phyloP scores from a whole-genome alignment of 2,329 filamentous ascomycete genomes.

The Fusarium keratoplasticum region DNA sequence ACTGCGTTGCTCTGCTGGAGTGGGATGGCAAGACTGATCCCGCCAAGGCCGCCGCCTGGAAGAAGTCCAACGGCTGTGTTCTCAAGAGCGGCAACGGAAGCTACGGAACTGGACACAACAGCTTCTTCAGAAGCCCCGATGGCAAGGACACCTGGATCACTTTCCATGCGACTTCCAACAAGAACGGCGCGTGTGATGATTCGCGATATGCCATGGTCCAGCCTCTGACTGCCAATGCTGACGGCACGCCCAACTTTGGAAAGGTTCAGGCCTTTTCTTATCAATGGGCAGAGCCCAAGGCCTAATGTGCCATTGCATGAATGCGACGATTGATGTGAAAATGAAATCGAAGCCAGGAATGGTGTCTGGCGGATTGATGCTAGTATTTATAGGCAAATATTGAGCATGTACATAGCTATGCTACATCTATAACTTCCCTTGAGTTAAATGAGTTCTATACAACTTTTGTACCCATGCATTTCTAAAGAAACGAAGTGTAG shows the following conservation, averaged over 20 bases:
- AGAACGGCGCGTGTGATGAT: slow-evolving; percentile 63
- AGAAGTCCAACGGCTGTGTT: slow-evolving; percentile 61
- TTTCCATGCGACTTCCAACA: slow-evolving; percentile 65
- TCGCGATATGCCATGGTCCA: slow-evolving; percentile 66
- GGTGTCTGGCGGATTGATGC: background rate
- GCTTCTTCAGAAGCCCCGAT: slow-evolving; percentile 69
- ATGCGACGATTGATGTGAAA: background rate
- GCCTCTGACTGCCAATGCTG: slow-evolving; percentile 60
- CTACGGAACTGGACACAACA: slow-evolving; percentile 68
- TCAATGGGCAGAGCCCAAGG: slow-evolving; percentile 40
- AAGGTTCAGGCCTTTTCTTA: slow-evolving; percentile 35
- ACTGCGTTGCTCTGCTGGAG: slow-evolving; percentile 64
- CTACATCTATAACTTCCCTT: background rate
- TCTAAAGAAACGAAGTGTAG: too few species aligned
- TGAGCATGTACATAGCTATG: background rate
- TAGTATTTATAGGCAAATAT: background rate
- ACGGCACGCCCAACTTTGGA: slow-evolving; percentile 66
- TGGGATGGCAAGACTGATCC: slow-evolving; percentile 65
- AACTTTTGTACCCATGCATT: background rate
- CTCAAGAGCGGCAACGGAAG: slow-evolving; percentile 66
- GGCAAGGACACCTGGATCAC: slow-evolving; percentile 65
- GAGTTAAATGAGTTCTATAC: background rate
- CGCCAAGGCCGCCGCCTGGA: slow-evolving; percentile 57
- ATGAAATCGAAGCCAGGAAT: background rate
- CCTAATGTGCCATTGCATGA: background rate